Evolutionary conservation across 305 asterid genomes (phyloP), one percentile per base, ranked within the genome.

Genomic region (Fraxinus angustifolia): DNA sequence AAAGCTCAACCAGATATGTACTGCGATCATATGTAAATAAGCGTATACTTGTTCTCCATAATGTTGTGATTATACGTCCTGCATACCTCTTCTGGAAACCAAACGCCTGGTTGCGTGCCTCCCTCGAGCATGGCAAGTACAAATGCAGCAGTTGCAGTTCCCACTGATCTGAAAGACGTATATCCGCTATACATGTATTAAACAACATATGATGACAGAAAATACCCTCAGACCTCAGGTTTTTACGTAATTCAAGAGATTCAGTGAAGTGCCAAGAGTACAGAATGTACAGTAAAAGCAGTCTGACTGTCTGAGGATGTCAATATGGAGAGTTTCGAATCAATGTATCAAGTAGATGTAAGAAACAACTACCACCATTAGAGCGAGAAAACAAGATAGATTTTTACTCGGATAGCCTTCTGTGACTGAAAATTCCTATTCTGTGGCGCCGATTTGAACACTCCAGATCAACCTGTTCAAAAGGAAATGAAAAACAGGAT

Each of bases 41-140:
- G 62, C 62, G 5, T 53, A 53, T 53, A 48, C 14, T 48, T 16
- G 19, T 48, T 48, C 58, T 21, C 31, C 33, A 5, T 38, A 40
- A 34, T 8, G 68, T 21, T 21, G 31, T 60, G 21, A 60, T 65
- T 50, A 10, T 16, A 48, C 2, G 7, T 7, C 21, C 21, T 16
- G 60, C 60, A 16, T 82, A 90, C 93, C 93, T 88, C 90, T 84
- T 88, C 90, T 0, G 87, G 89, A 78, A 87, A 90, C 91, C 92
- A 83, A 78, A 88, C 93, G 38, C 93, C 92, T 4, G 92, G 89
- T 58, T 80, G 83, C 21, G 91, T 88, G 88, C 82, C 87, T 65
- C 92, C 92, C 84, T 88, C 91, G 67, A 86, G 91, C 80, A 88
- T 81, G 12, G 93, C 91, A 45, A 87, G 87, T 6, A 56, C 87